Conservation (phyloP, 352 stramenopile genomes). For the Bremia lactucae region DNA sequence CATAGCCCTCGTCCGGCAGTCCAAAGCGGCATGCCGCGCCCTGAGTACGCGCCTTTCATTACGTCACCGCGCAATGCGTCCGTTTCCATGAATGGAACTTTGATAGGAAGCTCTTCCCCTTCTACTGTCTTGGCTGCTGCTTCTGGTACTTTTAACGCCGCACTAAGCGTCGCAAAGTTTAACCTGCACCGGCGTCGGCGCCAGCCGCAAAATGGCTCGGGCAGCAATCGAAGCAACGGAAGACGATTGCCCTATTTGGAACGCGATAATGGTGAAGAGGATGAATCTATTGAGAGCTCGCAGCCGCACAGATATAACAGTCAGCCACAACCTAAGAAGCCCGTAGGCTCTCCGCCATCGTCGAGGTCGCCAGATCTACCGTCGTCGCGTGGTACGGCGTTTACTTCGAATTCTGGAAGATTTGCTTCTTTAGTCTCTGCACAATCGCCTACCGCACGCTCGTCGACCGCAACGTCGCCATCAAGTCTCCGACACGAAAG, state of each 20-base stretch:
- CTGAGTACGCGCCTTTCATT: conserved; percentile 31
- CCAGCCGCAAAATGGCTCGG: conserved; percentile 9
- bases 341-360: conserved; percentile 5
- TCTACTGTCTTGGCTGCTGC: conserved; percentile 21
- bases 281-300: conserved; percentile 16
- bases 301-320: conserved; percentile 7
- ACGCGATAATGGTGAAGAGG: conserved; percentile 16
- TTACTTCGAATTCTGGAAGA: neutral
- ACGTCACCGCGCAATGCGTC: conserved; percentile 21
- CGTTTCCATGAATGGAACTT: conserved; percentile 5
- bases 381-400: conserved; percentile 1
- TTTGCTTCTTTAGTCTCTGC: conserved; percentile 9
- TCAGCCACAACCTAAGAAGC: conserved; percentile 7
- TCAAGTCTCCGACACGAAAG: conserved; percentile 22
- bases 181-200: conserved; percentile 22
- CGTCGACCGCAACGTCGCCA: conserved; percentile 17
- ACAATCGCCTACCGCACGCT: conserved; percentile 10
- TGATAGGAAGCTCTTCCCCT: conserved; percentile 10
- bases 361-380: conserved; percentile 10
- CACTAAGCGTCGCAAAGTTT: conserved; percentile 22
- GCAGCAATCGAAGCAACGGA: conserved; percentile 1
- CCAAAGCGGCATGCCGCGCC: conserved; percentile 20
- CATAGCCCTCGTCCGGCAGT: conserved; percentile 3
- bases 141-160: conserved; percentile 21
- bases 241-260: conserved; percentile 16